Base-by-base conservation (phyloP, 805 yeast species). In the Myxozyma mucilagina region DNA sequence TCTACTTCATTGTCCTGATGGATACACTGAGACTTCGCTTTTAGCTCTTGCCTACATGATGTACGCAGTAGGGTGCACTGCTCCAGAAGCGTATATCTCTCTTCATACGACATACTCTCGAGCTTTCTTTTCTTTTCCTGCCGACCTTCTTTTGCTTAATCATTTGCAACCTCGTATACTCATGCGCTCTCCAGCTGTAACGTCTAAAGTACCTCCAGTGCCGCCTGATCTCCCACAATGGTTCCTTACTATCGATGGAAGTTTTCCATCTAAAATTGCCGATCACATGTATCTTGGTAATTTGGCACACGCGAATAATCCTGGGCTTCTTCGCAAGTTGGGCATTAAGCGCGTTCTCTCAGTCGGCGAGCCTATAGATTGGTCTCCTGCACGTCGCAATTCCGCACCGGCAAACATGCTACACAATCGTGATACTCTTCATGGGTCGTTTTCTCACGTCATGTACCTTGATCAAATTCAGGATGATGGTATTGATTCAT, bases 21-120 rank as follows among this genome's bases (percentile, higher is more conserved):
- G 98, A 0, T 93, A 92, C 73, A 90, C 97, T 0, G 97, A 91
- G 70, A 87, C 92, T 54, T 84, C 96, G 4, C 78, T 93, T n/a
- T 73, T 92, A 43, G 82, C 84, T 0, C 75, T 90, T 39, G 82
- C 91, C 58, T 92, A 82, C 68, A 67, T 87, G 59, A 87, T 93
- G 60, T 93, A 87, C 73, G 72, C 89, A 1, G 81, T 86, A 56
- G 84, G 87, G 43, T 70, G 84, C 18, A 66, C 82, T 0, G 73
- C 89, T 11, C 85, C 87, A 32, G 85, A 87, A 43, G 92, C 91
- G 0, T 78, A 87, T 63, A 69, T 87, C 18, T 80, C 81, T 60
- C 73, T 90, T 55, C 97, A 91, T 71, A 66, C 71, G 45, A 78
- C 79, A 14, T 82, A 80, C 69, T 85, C 87, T 4, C 78, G 97